Evolutionary conservation across 2,329 filamentous ascomycete species (phyloP).

Genomic region (Penicillium concentricum): DNA sequence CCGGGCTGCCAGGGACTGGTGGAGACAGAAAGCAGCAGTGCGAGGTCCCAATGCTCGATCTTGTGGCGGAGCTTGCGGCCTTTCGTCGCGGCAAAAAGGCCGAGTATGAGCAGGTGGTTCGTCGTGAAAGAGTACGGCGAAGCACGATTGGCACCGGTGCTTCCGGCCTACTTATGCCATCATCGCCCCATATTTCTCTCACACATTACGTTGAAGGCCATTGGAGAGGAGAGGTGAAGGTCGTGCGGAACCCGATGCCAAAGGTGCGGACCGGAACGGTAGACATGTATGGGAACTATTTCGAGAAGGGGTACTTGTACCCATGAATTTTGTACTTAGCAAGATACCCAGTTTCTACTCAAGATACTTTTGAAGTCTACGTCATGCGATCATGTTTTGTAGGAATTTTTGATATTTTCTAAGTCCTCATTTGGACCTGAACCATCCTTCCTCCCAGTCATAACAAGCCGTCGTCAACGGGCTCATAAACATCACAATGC

Average conservation of each 20-base stretch:
- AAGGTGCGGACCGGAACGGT: constrained; percentile 46
- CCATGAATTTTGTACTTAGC: constrained; percentile 35
- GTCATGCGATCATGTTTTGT: constrained; percentile 10
- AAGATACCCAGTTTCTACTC: not conserved
- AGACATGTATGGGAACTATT: constrained; percentile 55
- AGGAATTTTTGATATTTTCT: constrained; percentile 26
- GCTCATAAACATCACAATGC: constrained; percentile 13
- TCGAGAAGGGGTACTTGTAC: constrained; percentile 54
- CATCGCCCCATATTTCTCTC: constrained; percentile 27
- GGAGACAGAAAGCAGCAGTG: constrained; percentile 7
- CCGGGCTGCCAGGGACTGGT: constrained; percentile 1
- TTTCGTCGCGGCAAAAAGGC: constrained; percentile 56
- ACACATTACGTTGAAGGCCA: constrained; percentile 53
- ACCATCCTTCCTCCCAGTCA: constrained; percentile 20
- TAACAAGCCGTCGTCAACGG: constrained; percentile 20
- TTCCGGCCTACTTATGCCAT: constrained; percentile 13
- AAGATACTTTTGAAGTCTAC: not conserved
- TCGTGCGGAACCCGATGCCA: constrained; percentile 49
- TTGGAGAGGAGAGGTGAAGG: constrained; percentile 60
- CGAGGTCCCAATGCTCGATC: constrained; percentile 43
- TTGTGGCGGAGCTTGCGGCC: constrained; percentile 53
- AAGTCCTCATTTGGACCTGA: constrained; percentile 12
- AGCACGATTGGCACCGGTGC: constrained; percentile 24
- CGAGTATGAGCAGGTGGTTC: constrained; percentile 44
- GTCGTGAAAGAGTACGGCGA: constrained; percentile 26